Conservation (phyloP, 352 stramenopile genomes). For the Bremia lactucae region DNA sequence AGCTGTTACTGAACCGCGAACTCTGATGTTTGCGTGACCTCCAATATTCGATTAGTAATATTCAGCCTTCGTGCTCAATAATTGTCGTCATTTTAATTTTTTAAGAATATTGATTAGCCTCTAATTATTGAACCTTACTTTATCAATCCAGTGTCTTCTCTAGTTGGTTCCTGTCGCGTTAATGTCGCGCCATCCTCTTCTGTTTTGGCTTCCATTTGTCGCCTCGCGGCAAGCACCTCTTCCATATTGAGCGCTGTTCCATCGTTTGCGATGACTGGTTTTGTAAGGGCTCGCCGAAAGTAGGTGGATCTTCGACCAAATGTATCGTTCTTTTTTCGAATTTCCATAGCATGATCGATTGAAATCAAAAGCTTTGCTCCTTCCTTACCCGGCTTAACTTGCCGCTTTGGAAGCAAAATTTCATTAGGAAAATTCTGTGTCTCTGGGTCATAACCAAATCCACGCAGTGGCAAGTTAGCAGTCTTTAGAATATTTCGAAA, state of each 20-base stretch:
- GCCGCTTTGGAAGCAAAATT: slow-evolving; percentile 60
- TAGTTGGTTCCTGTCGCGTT: slow-evolving; percentile 8
- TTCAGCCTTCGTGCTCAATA: slow-evolving; percentile 4
- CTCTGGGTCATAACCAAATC: slow-evolving; percentile 79
- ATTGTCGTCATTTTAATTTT: slow-evolving; percentile 6
- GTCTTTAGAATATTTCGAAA: slow-evolving; percentile 76
- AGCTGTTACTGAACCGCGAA: no score
- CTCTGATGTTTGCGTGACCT: no score
- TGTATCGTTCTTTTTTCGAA: slow-evolving; percentile 69
- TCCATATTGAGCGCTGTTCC: slow-evolving; percentile 78
- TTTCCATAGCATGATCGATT: slow-evolving; percentile 46
- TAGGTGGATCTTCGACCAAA: slow-evolving; percentile 73
- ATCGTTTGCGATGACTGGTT: slow-evolving; percentile 72
- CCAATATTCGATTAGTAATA: no score
- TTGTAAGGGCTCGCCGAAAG: slow-evolving; percentile 62
- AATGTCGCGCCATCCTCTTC: slow-evolving; percentile 19
- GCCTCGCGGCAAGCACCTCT: slow-evolving; percentile 53
- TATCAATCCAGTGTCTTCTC: slow-evolving; percentile 5
- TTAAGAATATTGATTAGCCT: slow-evolving; percentile 18
- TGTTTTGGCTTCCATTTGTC: slow-evolving; percentile 25
- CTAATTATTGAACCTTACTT: slow-evolving; percentile 2
- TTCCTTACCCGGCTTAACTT: slow-evolving; percentile 65
- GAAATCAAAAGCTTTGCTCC: slow-evolving; percentile 48
- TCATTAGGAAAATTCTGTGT: slow-evolving; percentile 68
- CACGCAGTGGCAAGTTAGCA: slow-evolving; percentile 61